phyloP scores from a whole-genome alignment of 2,329 filamentous ascomycete genomes.

The Claviceps citrina region DNA sequence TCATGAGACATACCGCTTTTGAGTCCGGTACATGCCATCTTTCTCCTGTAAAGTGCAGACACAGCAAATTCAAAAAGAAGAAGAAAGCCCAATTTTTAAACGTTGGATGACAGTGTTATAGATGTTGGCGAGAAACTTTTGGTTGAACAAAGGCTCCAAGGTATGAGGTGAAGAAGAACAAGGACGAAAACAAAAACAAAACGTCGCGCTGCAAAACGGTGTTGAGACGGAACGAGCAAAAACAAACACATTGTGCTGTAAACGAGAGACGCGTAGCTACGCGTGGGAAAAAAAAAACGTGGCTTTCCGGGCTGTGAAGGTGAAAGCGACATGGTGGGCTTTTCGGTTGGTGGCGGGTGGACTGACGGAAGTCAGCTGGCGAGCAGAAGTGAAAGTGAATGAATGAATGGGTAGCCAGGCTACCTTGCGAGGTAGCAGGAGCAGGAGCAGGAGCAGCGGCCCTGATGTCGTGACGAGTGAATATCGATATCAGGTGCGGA shows the following conservation, averaged over 20 bases:
- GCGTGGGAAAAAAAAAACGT: constrained; percentile 19
- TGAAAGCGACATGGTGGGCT: not conserved
- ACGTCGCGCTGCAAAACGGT: not conserved
- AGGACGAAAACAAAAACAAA: not conserved
- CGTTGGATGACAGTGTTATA: not conserved
- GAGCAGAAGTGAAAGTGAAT: not conserved
- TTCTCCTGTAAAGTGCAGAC: no score
- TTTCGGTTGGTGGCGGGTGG: not conserved
- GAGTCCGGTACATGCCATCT: no score
- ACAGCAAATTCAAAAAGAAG: not conserved
- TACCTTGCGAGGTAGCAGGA: no score
- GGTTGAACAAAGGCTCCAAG: constrained; percentile 17
- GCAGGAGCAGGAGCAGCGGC: no score
- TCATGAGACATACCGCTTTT: no score
- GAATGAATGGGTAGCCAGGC: no score
- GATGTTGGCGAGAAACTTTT: not conserved
- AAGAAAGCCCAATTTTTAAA: not conserved
- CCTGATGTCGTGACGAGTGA: no score
- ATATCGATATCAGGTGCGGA: no score
- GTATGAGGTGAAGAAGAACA: constrained; percentile 6
- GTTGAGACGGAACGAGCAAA: not conserved
- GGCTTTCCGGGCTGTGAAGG: not conserved
- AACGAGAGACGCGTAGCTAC: not conserved
- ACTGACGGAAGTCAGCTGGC: not conserved
- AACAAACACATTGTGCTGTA: not conserved